These are phyloP conservation scores for Dichotomopilus funicola DNA, from an alignment of 2,329 filamentous ascomycete genomes.

Conservation along the genomic window DNA sequence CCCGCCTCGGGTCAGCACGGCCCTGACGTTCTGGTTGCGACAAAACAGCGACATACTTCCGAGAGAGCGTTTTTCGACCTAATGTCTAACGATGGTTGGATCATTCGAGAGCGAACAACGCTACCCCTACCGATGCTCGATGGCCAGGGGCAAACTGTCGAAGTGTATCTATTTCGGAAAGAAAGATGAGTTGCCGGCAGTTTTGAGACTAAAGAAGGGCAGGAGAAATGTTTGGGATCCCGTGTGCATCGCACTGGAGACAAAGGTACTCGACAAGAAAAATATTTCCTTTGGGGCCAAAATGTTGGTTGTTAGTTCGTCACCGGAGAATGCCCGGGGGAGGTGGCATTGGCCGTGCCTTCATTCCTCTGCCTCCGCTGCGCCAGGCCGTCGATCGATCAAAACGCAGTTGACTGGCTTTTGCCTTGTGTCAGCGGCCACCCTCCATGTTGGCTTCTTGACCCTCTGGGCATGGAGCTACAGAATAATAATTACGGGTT, in stretches of 20 bases:
- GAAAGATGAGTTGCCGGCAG: background rate
- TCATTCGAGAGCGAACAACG: constrained; percentile 33
- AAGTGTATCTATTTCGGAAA: constrained; percentile 47
- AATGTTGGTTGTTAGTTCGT: no score
- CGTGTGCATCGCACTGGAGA: no score
- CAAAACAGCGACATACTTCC: constrained; percentile 50
- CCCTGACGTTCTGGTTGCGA: constrained; percentile 44
- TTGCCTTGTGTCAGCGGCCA: background rate
- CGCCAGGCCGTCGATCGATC: no score
- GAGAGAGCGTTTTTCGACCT: constrained; percentile 44
- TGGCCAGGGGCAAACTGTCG: constrained; percentile 39
- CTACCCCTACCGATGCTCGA: constrained; percentile 43
- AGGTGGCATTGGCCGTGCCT: no score
- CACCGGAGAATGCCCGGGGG: no score
- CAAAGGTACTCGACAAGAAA: no score
- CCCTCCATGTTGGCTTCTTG: background rate
- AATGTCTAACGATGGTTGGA: constrained; percentile 42
- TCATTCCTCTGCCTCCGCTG: no score
- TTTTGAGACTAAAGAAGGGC: background rate
- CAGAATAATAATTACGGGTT: no score
- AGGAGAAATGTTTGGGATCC: no score
- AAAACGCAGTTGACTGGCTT: no score
- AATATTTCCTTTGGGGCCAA: no score
- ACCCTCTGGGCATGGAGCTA: background rate
- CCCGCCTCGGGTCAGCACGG: background rate